Percentiles rank a stretch among this genome's conserved stretches.
phyloP scores from a whole-genome alignment of 192 early-diverging fungal genomes.

The Geranomyces variabilis region DNA sequence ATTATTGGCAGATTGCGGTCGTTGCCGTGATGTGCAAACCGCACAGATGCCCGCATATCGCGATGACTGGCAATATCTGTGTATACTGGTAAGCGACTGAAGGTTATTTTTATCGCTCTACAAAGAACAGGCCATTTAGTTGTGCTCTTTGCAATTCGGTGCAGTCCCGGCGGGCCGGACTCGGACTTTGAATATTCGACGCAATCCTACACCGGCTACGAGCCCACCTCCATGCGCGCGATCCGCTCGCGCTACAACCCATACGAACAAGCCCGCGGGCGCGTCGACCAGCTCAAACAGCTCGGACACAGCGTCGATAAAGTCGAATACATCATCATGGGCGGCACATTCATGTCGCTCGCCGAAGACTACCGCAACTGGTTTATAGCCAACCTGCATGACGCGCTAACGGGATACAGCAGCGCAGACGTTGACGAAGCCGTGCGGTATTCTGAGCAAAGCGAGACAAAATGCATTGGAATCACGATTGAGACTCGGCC shows the following conservation, averaged over 20 bases:
- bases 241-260: conserved; percentile 98
- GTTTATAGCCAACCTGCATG: conserved; percentile 97
- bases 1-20: conserved; percentile 75
- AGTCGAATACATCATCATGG: conserved; percentile 98
- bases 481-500: conserved; percentile 99
- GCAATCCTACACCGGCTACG: conserved; percentile 99
- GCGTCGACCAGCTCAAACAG: conserved; percentile 90
- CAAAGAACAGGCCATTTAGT: too few species aligned
- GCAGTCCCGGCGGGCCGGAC: conserved; percentile 93
- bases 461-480: conserved; percentile 95
- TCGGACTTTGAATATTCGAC: conserved; percentile 99
- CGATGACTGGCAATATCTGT: conserved; percentile 99
- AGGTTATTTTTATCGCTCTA: too few species aligned
- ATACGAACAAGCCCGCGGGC: conserved; percentile 90
- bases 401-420: conserved; percentile 90
- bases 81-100: conserved; percentile 61
- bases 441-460: conserved; percentile 97
- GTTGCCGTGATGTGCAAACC: conserved; percentile 97
- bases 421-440: conserved; percentile 94
- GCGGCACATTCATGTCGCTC: conserved; percentile 98
- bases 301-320: conserved; percentile 98
- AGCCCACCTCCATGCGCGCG: conserved; percentile 98
- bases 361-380: conserved; percentile 94
- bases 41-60: conserved; percentile 96
- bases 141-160: conserved; percentile 4